Base-by-base conservation (phyloP, 371 early-diverging fungal genomes). In the Saksenaea oblongispora region DNA sequence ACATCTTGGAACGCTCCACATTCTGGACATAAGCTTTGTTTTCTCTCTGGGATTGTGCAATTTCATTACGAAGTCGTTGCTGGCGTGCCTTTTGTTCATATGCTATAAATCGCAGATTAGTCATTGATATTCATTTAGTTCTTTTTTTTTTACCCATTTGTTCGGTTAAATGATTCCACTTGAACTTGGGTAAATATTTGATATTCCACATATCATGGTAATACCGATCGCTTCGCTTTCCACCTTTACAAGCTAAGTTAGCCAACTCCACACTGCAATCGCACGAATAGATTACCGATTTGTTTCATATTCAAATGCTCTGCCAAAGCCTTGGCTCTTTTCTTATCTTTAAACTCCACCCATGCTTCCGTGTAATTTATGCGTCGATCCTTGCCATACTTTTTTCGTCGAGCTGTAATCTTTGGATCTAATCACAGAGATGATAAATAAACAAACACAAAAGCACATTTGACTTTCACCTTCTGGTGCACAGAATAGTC, bases 161-260 rank as follows among this genome's bases (percentile, higher is more conserved):
- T 66, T 97, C 98, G 2, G 93, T 93, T 62, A 98, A 74, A 69
- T 98, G 90, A 54, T 87, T 79, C 99, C 99, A 98, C 73, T 97
- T 98, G 82, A 98, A 98, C 62, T 91, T 91, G 34, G 94, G 92
- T 47, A 98, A 72, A 67, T 98, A 98, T 76, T 95, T 95, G 62
- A 98, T 87, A 71, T 91, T 97, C 99, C 98, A 98, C 65, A 96
- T 74, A 63, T 96, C 97, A 68, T 95, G 94, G 71, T 94, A 91
- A 76, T 91, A 94, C 58, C 78, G 79, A 58, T 83, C 85, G 56
- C 88, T 82, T 70, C 94, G 94, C 66, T 93, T 95, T 22, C 93
- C 92, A 24, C 95, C 87, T 72, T 65, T 37, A 34, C 18, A 26
- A 53, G 28, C 18, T 31, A 1, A 51, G 35, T 26, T 17, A 60